These are phyloP conservation scores for Prasinococcaceae sp. DNA, from an alignment of 139 green algal genomes.

Conservation along the genomic window DNA sequence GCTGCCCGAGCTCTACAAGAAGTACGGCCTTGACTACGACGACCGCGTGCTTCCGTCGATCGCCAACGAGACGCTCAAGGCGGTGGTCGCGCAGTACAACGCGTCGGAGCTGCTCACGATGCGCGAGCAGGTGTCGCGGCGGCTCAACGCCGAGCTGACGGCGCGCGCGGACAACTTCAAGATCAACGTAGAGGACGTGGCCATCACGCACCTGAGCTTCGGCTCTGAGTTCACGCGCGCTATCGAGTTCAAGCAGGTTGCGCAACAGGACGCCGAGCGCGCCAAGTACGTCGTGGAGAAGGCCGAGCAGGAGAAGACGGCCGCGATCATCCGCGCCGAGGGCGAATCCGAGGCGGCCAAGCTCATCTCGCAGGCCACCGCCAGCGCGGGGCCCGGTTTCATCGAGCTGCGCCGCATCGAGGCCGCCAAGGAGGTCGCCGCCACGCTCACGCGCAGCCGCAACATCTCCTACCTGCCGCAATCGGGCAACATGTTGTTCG, in stretches of 20 bases:
- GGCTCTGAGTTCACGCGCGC: constrained; percentile 89
- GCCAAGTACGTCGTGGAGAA: constrained; percentile 63
- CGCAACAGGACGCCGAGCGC: constrained; percentile 93
- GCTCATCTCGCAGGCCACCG: constrained; percentile 93
- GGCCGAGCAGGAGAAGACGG: constrained; percentile 45
- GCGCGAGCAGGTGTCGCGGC: constrained; percentile 87
- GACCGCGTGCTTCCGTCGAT: constrained; percentile 97
- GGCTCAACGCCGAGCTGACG: constrained; percentile 59
- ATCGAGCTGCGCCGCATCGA: constrained; percentile 97
- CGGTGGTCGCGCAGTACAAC: constrained; percentile 96
- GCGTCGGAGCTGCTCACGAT: constrained; percentile 96
- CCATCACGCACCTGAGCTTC: constrained; percentile 96
- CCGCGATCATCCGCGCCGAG: constrained; percentile 85
- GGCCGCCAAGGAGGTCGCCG: constrained; percentile 88
- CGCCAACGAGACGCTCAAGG: constrained; percentile 96
- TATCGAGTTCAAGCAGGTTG: constrained; percentile 95
- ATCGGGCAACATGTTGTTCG: constrained; percentile 15
- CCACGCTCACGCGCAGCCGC: constrained; percentile 64
- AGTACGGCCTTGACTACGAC: constrained; percentile 89
- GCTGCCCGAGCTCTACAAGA: constrained; percentile 77
- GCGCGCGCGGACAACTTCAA: constrained; percentile 83
- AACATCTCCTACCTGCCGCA: constrained; percentile 92
- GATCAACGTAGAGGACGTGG: constrained; percentile 94
- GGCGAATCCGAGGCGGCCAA: constrained; percentile 82
- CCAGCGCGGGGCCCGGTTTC: constrained; percentile 58